phyloP scores from a whole-genome alignment of 2,329 filamentous ascomycete species.

The Trichoderma asperellum region DNA sequence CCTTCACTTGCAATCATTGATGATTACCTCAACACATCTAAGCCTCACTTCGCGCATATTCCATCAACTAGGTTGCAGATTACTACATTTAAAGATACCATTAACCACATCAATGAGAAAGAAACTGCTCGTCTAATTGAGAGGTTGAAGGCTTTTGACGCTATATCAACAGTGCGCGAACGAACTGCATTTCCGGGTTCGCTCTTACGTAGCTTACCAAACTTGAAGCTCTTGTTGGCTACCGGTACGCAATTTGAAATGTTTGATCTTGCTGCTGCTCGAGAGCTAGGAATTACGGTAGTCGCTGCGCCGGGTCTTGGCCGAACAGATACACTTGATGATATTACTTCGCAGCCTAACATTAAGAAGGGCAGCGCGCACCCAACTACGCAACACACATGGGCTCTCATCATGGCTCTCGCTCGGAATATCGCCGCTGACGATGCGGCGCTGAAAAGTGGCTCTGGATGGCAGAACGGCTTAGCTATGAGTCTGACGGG shows the following conservation, averaged over 20 bases:
- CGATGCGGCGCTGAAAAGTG: constrained; percentile 59
- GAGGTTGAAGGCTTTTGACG: neutral
- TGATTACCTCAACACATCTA: constrained; percentile 9
- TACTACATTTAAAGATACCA: constrained; percentile 8
- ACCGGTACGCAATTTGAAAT: constrained; percentile 63
- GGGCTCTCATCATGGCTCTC: constrained; percentile 60
- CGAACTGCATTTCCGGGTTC: constrained; percentile 54
- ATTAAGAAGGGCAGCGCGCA: constrained; percentile 44
- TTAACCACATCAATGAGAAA: neutral
- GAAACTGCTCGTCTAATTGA: constrained; percentile 3
- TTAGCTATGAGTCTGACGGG: constrained; percentile 52
- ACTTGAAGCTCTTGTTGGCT: constrained; percentile 65
- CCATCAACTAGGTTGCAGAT: neutral
- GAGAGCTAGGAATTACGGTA: constrained; percentile 41
- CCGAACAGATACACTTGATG: neutral
- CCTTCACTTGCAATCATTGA: constrained; percentile 13
- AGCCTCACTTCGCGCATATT: constrained; percentile 4
- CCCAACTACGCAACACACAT: constrained; percentile 60
- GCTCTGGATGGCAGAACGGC: constrained; percentile 59
- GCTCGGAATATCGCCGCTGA: constrained; percentile 63
- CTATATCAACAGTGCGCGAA: constrained; percentile 14
- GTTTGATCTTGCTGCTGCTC: constrained; percentile 59
- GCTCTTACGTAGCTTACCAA: constrained; percentile 60
- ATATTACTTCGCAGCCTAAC: constrained; percentile 32
- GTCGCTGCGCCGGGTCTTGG: constrained; percentile 21